phyloP scores from a whole-genome alignment of 208 protist species.

The Leishmania braziliensis region DNA sequence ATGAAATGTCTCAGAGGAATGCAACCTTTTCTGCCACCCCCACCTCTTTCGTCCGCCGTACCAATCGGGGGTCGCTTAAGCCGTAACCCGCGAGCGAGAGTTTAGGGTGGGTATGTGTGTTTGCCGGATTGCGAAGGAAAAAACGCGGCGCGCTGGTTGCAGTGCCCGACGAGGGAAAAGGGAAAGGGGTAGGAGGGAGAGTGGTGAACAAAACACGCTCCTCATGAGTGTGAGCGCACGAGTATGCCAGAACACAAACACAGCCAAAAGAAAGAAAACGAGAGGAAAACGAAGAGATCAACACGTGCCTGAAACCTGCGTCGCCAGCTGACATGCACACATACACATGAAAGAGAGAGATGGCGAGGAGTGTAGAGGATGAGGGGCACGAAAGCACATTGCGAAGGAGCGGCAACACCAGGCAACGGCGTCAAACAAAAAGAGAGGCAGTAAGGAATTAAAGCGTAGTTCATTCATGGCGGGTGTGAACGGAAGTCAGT shows the following conservation, averaged over 20 bases:
- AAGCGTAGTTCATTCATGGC: not conserved
- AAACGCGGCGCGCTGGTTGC: not conserved
- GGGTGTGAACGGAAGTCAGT: not conserved
- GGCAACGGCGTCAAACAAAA: not conserved
- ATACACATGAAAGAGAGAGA: not conserved
- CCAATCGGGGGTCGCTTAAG: not conserved
- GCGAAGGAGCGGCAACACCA: not conserved
- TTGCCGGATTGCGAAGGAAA: not conserved
- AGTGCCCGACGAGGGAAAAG: not conserved
- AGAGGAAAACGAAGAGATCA: not conserved
- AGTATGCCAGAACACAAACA: not conserved
- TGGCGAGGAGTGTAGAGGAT: not conserved
- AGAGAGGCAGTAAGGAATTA: not conserved
- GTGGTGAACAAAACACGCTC: not conserved
- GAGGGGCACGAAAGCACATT: not conserved
- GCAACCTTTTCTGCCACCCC: not conserved
- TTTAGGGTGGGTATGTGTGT: not conserved
- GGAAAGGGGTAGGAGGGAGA: not conserved
- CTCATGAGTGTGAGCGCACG: not conserved
- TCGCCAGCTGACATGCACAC: not conserved
- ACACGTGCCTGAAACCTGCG: not conserved
- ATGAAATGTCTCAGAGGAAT: not conserved
- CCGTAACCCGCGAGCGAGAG: not conserved
- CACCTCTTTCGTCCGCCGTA: not conserved
- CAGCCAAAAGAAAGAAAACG: not conserved